These are phyloP conservation scores for Penicillium sp. DNA, from an alignment of 2,329 filamentous ascomycete genomes.

Conservation along the genomic window DNA sequence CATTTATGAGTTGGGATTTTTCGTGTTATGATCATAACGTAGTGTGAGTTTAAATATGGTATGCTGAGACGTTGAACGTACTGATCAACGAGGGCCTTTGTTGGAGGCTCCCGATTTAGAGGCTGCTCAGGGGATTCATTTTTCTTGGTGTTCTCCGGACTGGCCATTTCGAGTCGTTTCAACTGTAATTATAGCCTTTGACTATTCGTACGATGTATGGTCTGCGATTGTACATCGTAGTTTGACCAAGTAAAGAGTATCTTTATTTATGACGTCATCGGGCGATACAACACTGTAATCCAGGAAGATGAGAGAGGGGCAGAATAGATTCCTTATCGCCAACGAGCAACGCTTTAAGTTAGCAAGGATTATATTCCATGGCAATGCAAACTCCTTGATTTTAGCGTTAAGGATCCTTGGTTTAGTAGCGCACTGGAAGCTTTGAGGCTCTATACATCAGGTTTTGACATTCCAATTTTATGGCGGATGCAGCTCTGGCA, in stretches of 20 bases:
- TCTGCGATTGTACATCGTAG: not conserved
- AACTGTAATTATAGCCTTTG: too few species aligned
- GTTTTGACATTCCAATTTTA: not conserved
- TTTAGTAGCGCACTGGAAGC: not conserved
- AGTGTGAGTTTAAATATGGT: not conserved
- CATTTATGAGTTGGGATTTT: not conserved
- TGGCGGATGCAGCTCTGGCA: not conserved
- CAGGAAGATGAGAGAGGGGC: not conserved
- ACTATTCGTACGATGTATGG: not conserved
- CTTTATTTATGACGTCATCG: not conserved
- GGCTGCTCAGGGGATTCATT: not conserved
- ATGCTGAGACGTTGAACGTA: not conserved
- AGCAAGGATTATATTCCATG: too few species aligned
- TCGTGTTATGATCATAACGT: not conserved
- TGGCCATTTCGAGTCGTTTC: not conserved
- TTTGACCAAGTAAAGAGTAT: not conserved
- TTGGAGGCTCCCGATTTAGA: slow-evolving; percentile 12
- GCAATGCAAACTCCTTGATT: too few species aligned
- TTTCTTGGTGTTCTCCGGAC: not conserved
- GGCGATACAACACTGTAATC: not conserved
- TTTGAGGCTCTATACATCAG: not conserved
- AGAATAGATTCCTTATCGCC: too few species aligned
- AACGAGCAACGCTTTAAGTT: too few species aligned
- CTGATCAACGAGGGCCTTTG: slow-evolving; percentile 6
- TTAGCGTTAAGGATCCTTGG: not conserved